Evolutionary conservation across 495 filamentous ascomycete species (phyloP).

Genomic region (Penicillium cataractarum): DNA sequence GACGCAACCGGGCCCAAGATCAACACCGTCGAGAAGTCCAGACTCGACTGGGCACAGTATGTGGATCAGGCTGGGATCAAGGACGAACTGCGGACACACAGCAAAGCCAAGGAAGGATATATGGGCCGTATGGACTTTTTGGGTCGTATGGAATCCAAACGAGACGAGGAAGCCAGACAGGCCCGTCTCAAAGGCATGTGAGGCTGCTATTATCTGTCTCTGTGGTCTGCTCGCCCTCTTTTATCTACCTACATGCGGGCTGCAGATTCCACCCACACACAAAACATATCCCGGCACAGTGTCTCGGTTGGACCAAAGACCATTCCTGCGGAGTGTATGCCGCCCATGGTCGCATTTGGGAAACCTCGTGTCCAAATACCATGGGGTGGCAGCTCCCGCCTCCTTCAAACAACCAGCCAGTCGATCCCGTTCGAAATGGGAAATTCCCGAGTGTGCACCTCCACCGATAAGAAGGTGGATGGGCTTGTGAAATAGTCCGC

Average conservation of each 20-base stretch:
- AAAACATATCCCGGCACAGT: neutral
- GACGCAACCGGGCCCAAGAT: slow-evolving; percentile 73
- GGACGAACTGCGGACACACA: slow-evolving; percentile 84
- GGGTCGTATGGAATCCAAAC: slow-evolving; percentile 73
- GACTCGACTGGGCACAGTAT: slow-evolving; percentile 92
- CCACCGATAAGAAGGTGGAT: neutral
- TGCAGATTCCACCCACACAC: neutral
- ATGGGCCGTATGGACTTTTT: slow-evolving; percentile 87
- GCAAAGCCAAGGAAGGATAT: slow-evolving; percentile 82
- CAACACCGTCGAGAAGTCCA: slow-evolving; percentile 94
- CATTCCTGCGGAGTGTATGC: neutral
- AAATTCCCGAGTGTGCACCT: slow-evolving; percentile 2
- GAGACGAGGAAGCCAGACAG: slow-evolving; percentile 73
- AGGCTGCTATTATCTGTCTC: slow-evolving; percentile 13
- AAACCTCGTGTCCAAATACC: neutral
- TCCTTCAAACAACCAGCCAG: slow-evolving; percentile 13
- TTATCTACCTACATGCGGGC: slow-evolving; percentile 4
- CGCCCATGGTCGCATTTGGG: slow-evolving; percentile 9
- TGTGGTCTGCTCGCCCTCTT: neutral
- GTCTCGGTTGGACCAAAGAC: neutral
- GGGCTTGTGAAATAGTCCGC: neutral
- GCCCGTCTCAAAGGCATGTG: slow-evolving; percentile 60
- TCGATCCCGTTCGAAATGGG: slow-evolving; percentile 12
- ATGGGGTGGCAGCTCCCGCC: neutral
- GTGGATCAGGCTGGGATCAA: slow-evolving; percentile 91